Percentiles rank a stretch among this genome's conserved stretches.
These are phyloP conservation scores for Pseudoturritis turrita DNA, from an alignment of 345 rosid genomes.

Conservation along the genomic window DNA sequence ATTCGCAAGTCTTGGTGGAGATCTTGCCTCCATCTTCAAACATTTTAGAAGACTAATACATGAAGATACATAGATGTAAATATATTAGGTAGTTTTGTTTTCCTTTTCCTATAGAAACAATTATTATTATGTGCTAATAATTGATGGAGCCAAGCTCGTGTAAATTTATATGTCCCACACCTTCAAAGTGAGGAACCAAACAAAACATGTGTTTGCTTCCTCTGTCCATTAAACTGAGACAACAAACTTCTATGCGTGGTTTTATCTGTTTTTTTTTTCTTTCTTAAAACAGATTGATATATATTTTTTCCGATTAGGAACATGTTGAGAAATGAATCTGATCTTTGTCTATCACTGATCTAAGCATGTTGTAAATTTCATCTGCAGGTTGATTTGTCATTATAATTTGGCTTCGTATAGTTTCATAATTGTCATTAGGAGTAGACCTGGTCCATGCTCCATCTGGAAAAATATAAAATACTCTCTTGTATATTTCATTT, in stretches of 20 bases:
- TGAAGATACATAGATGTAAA: neutral
- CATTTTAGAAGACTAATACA: neutral
- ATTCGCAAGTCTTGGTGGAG: no score
- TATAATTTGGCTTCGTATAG: neutral
- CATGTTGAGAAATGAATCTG: neutral
- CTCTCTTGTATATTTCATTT: no score
- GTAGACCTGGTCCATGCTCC: no score
- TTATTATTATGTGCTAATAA: neutral
- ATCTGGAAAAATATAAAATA: no score
- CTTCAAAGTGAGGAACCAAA: neutral
- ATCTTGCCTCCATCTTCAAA: neutral
- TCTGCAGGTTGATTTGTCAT: no score
- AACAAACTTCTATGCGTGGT: no score
- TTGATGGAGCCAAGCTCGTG: neutral
- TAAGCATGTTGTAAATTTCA: no score
- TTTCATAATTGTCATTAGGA: neutral
- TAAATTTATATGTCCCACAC: neutral
- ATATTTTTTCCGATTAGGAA: no score
- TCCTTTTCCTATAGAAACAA: neutral
- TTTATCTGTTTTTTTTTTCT: neutral
- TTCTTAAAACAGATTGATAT: neutral
- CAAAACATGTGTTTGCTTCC: constrained; percentile 6
- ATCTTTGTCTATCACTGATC: neutral
- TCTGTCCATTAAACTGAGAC: neutral
- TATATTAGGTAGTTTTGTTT: no score